A percentile compares a stretch with the other conserved stretches of the same genome.
phyloP scores from a whole-genome alignment of 345 rosid genomes.

The Raphanus raphanistrum region DNA sequence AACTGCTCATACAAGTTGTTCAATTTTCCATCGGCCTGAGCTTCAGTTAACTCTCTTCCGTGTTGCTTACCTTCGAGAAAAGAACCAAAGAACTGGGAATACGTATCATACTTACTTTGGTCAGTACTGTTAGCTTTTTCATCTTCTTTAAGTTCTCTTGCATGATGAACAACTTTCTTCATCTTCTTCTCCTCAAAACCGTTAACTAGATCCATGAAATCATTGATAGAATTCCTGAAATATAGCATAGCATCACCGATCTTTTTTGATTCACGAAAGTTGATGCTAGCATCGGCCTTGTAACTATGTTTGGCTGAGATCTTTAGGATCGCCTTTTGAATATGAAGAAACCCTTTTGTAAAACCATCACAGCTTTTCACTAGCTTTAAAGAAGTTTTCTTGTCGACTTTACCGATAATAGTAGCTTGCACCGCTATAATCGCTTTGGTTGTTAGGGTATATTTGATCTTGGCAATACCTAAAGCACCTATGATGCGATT shows the following conservation, averaged over 20 bases:
- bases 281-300: constrained; percentile 27
- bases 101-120: neutral
- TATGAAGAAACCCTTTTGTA: constrained; percentile 3
- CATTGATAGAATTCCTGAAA: constrained; percentile 11
- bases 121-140: neutral
- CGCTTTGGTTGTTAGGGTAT: constrained; percentile 3
- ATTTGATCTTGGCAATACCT: constrained; percentile 25
- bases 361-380: constrained; percentile 15
- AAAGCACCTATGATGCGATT: constrained; percentile 24
- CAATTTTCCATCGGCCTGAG: neutral
- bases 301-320: constrained; percentile 31
- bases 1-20: neutral
- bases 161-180: neutral
- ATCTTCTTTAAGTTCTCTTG: constrained; percentile 9
- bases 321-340: constrained; percentile 2
- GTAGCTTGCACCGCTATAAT: constrained; percentile 22
- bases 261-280: neutral
- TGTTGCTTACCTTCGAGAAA: neutral
- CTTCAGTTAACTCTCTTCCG: neutral
- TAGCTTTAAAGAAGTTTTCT: constrained; percentile 18
- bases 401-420: constrained; percentile 11
- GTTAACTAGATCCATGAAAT: constrained; percentile 4
- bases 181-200: constrained; percentile 20
- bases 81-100: neutral
- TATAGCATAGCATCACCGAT: neutral